These are phyloP conservation scores for Pulveroboletus sp. DNA, from an alignment of 768 basidiomycete genomes.

Conservation along the genomic window DNA sequence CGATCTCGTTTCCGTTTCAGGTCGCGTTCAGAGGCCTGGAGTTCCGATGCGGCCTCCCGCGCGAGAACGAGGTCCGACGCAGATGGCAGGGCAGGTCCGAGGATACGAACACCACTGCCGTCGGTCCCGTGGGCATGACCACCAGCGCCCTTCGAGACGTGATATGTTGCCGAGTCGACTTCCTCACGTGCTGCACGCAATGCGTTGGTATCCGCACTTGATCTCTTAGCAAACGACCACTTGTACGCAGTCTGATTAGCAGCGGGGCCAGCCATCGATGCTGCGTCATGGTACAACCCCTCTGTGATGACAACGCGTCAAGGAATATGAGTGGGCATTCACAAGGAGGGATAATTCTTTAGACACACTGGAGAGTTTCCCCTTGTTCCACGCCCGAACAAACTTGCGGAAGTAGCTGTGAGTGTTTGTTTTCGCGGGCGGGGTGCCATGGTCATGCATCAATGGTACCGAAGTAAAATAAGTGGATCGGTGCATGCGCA, in stretches of 20 bases:
- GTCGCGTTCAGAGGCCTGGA: conserved; percentile 35
- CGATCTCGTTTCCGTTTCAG: conserved; percentile 65
- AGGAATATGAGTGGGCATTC: background rate
- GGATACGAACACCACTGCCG: conserved; percentile 34
- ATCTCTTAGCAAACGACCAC: conserved; percentile 77
- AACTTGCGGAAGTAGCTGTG: conserved; percentile 89
- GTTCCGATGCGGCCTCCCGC: background rate
- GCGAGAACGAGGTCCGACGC: background rate
- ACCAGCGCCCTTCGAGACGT: background rate
- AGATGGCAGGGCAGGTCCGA: conserved; percentile 62
- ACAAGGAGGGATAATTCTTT: too few relatives aligned
- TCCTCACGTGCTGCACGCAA: conserved; percentile 56
- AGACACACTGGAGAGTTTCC: conserved; percentile 56
- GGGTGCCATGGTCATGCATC: conserved; percentile 12
- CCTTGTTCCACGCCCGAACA: conserved; percentile 85
- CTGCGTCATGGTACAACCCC: conserved; percentile 58
- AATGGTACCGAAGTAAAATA: conserved; percentile 28
- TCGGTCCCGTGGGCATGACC: background rate
- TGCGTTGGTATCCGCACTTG: conserved; percentile 53
- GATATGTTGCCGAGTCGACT: conserved; percentile 46
- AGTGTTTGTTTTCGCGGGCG: background rate
- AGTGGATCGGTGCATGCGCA: background rate
- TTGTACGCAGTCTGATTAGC: conserved; percentile 77
- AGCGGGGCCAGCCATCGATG: conserved; percentile 48
- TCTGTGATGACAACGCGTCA: conserved; percentile 30